These are phyloP conservation scores for Ogataea hybrid DNA, from an alignment of 1,139 yeast genomes.

Conservation along the genomic window DNA sequence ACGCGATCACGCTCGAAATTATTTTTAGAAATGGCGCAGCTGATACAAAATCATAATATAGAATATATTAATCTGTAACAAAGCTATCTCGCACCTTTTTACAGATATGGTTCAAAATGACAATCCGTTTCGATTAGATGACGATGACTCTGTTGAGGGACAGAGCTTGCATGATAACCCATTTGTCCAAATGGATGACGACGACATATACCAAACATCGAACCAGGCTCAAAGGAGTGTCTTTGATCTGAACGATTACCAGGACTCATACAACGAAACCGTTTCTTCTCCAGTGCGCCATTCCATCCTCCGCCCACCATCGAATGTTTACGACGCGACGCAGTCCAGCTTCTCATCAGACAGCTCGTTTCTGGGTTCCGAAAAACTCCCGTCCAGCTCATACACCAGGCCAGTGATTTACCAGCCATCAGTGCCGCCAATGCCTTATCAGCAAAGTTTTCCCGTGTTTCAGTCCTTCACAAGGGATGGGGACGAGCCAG, in stretches of 20 bases:
- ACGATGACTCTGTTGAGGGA: constrained; percentile 10
- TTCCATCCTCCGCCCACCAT: constrained; percentile 5
- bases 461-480: constrained; percentile 24
- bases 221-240: neutral
- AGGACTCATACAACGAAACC: constrained; percentile 2
- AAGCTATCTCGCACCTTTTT: neutral
- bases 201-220: neutral
- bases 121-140: constrained; percentile 13
- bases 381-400: constrained; percentile 1
- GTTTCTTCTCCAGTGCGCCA: constrained; percentile 1
- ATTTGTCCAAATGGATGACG: constrained; percentile 1
- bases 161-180: constrained; percentile 4
- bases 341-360: constrained; percentile 6
- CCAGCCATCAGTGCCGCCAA: constrained; percentile 1
- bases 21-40: constrained; percentile 9
- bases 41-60: constrained; percentile 5
- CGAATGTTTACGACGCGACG: constrained; percentile 5
- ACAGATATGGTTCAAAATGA: constrained; percentile 1
- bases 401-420: neutral
- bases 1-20: neutral
- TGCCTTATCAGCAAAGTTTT: constrained; percentile 11
- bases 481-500: constrained; percentile 31
- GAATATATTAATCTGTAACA: constrained; percentile 2
- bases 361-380: constrained; percentile 5
- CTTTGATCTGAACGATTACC: constrained; percentile 7